Percentiles rank a stretch among this genome's conserved stretches.
Evolutionary conservation across 1,139 yeast species (phyloP).

Genomic region (Yamadazyma kanchanaburiensis): DNA sequence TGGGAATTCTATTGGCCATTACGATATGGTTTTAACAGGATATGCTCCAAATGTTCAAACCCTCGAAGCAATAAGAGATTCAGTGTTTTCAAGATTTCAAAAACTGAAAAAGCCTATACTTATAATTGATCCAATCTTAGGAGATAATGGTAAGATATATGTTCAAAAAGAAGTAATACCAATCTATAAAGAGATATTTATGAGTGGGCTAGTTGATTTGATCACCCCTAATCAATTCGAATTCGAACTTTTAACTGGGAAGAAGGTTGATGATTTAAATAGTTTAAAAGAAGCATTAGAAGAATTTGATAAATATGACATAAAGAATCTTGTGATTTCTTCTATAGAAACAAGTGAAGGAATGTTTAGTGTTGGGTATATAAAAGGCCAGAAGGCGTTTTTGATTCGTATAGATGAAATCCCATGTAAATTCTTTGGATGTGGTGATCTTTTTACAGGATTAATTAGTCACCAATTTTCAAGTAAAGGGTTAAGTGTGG

Average conservation of each 20-base stretch:
- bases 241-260: constrained; percentile 66
- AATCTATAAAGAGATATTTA: constrained; percentile 57
- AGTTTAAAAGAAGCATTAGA: constrained; percentile 46
- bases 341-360: constrained; percentile 28
- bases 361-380: constrained; percentile 35
- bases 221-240: constrained; percentile 94
- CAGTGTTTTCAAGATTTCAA: constrained; percentile 13
- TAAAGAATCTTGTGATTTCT: constrained; percentile 62
- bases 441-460: constrained; percentile 46
- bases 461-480: constrained; percentile 33
- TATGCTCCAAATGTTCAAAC: constrained; percentile 37
- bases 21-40: constrained; percentile 32
- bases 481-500: constrained; percentile 18
- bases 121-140: constrained; percentile 90
- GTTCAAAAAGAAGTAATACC: constrained; percentile 70
- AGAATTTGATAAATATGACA: constrained; percentile 39
- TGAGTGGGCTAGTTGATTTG: constrained; percentile 52
- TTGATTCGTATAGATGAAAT: constrained; percentile 30
- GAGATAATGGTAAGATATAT: constrained; percentile 83
- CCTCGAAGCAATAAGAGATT: constrained; percentile 17
- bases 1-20: constrained; percentile 8
- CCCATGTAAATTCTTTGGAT: constrained; percentile 39
- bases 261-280: constrained; percentile 37
- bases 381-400: no score
- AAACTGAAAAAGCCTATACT: constrained; percentile 29